Conservation (phyloP, 768 basidiomycete genomes). For the Leccinum subtestaceum region DNA sequence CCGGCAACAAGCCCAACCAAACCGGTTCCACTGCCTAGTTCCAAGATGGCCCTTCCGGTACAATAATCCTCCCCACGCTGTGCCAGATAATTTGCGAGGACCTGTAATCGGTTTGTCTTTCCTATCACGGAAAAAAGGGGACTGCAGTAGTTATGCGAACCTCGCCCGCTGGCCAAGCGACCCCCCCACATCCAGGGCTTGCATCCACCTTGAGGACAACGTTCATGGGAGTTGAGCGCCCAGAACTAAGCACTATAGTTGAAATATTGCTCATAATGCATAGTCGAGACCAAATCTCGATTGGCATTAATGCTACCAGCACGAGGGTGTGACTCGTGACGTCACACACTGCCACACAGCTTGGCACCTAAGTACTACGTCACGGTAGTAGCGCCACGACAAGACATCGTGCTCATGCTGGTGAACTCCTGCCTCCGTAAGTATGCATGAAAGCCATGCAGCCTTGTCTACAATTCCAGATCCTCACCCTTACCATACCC, state of each 20-base stretch:
- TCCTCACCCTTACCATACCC: no score
- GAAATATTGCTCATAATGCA: no score
- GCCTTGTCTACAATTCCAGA: no score
- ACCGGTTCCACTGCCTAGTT: constrained; percentile 90
- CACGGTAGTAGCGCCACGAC: no score
- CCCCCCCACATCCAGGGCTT: constrained; percentile 85
- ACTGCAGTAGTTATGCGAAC: constrained; percentile 39
- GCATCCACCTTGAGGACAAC: constrained; percentile 67
- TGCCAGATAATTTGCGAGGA: constrained; percentile 73
- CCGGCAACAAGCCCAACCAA: constrained; percentile 86
- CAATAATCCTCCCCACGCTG: constrained; percentile 51
- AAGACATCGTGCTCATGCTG: no score
- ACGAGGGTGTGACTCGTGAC: no score
- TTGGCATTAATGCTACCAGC: no score
- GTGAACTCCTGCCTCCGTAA: no score
- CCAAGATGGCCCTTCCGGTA: constrained; percentile 58
- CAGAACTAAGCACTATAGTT: not conserved
- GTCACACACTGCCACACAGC: no score
- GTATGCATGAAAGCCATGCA: no score
- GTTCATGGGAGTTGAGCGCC: constrained; percentile 9
- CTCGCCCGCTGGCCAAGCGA: constrained; percentile 92
- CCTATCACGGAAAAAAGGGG: not conserved
- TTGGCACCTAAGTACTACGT: no score
- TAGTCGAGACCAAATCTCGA: no score
- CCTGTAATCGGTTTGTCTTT: constrained; percentile 40